phyloP scores from a whole-genome alignment of 768 basidiomycete species.

The Collybiopsis luxurians region DNA sequence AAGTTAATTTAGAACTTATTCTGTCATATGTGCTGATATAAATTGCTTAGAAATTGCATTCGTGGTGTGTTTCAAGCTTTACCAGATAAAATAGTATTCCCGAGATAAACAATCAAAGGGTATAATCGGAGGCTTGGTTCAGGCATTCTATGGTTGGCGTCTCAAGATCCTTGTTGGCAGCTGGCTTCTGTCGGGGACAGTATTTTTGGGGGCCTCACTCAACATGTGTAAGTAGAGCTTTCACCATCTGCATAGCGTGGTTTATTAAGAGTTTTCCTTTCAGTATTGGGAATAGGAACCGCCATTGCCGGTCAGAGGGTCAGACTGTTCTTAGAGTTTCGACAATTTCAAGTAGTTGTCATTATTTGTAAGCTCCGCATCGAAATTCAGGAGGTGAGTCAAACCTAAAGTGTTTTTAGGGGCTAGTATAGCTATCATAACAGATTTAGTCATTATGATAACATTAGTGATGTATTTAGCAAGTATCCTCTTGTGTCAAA shows the following conservation, averaged over 20 bases:
- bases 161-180: background rate
- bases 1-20: background rate
- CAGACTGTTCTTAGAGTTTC: background rate
- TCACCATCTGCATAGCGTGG: background rate
- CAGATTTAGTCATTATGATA: background rate
- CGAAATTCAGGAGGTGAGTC: background rate
- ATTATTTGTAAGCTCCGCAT: background rate
- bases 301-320: background rate
- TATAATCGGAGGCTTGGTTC: slow-evolving; percentile 7
- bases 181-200: background rate
- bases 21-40: too few relatives aligned
- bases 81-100: too few relatives aligned
- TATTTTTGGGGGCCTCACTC: background rate
- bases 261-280: background rate
- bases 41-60: background rate
- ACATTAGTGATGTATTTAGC: background rate
- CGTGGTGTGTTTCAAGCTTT: background rate
- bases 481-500: background rate
- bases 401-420: background rate
- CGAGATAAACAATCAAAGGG: background rate
- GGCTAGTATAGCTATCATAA: background rate
- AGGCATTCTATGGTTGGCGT: slow-evolving; percentile 5
- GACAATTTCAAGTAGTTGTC: background rate
- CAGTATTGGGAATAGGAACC: background rate
- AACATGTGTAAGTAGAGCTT: background rate